Base-by-base conservation (phyloP, 1,284 basidiomycete species). In the Sanghuangporus weigelae region DNA sequence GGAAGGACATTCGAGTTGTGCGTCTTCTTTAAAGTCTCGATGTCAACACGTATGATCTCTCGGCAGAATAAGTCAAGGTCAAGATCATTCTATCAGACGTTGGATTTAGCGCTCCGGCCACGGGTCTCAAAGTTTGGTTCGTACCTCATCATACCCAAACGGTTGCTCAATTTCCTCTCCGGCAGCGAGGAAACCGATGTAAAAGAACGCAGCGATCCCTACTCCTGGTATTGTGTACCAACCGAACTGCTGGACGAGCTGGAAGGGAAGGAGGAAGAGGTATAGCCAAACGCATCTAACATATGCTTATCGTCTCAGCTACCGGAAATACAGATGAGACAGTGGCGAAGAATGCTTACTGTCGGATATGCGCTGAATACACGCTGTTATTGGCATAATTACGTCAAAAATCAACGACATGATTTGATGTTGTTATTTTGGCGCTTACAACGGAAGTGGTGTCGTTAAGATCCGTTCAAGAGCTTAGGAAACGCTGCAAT, bases 101-200 rank as follows among this genome's bases (percentile, higher is more conserved):
- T 31, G 26, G 26, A 31, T 31, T 31, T 31, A 31, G 26, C 26
- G 26, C 26, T 31, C 26, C 26, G 5, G 26, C 26, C 26, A 5
- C 3, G 26, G 26, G 3, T 31, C 26, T 31, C 26, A 5, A 31
- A 31, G 26, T 31, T 31, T 11, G 6, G 53, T 7, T 21, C 76
- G 19, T 68, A 83, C 82, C 59, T 84, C 82, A 66, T 85, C 84
- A 66, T 85, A 86, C 2, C 84, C 85, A 68, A 88, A 88, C 0
- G 85, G 85, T 70, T 88, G 85, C 69, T 87, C 86, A 57, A 87
- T 85, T 69, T 86, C 85, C 67, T 86, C 84, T 21, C 85, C 86
- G 0, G 84, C 84, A 0, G 85, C 84, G 8, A 87, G 69, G 68
- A 88, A 85, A 8, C 85, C 85, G 23, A 88, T 79, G 70, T 86